Evolutionary conservation across 2,329 filamentous ascomycete species (phyloP).

Genomic region (Coniochaeta ligniaria): DNA sequence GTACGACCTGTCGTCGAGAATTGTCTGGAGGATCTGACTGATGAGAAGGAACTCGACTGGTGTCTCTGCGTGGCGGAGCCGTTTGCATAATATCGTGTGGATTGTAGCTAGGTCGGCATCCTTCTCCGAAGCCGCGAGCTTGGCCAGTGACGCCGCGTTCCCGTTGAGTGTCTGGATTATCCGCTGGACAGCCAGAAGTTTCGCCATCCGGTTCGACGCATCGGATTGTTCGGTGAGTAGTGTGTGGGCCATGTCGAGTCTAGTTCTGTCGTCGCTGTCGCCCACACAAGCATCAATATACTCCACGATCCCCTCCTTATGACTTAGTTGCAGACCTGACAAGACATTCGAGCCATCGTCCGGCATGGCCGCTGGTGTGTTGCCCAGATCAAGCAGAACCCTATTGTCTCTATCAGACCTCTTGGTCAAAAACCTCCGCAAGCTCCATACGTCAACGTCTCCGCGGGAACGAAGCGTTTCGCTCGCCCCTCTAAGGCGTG

Average conservation of each 20-base stretch:
- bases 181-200: conserved; percentile 35
- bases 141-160: neutral
- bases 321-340: conserved; percentile 14
- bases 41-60: conserved; percentile 27
- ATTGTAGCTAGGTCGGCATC: conserved; percentile 18
- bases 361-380: neutral
- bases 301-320: conserved; percentile 16
- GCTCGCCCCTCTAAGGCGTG: neutral
- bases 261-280: conserved; percentile 15
- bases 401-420: neutral
- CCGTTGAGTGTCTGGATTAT: conserved; percentile 29
- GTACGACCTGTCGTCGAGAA: conserved; percentile 43
- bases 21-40: conserved; percentile 32
- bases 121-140: neutral
- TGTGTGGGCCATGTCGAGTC: conserved; percentile 29
- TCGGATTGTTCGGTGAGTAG: conserved; percentile 25
- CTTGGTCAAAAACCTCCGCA: neutral
- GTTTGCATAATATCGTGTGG: conserved; percentile 31
- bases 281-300: conserved; percentile 20
- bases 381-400: conserved; percentile 7
- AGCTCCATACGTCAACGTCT: neutral
- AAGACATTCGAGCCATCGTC: conserved; percentile 15
- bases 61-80: conserved; percentile 20
- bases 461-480: neutral
- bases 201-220: conserved; percentile 26